Conservation (phyloP, 331 rosid species). For the Pyrus hybrid region DNA sequence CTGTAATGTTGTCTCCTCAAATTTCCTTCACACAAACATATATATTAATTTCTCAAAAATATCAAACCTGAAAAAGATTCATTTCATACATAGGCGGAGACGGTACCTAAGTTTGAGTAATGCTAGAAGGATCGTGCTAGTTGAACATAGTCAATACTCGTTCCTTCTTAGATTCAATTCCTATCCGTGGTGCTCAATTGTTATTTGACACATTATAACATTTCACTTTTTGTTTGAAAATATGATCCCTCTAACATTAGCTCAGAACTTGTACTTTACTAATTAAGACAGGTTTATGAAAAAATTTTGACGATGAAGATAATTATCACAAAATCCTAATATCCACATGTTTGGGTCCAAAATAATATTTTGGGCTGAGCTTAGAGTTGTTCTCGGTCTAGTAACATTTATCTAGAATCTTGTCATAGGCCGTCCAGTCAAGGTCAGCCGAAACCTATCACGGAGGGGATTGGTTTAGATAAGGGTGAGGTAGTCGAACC, state of each 20-base stretch:
- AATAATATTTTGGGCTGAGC: too few species aligned
- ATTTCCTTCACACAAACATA: slow-evolving; percentile 26
- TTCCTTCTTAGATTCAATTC: not conserved
- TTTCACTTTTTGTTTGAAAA: not conserved
- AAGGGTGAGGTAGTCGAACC: too few species aligned
- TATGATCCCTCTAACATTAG: not conserved
- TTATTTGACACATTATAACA: not conserved
- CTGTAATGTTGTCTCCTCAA: slow-evolving; percentile 52
- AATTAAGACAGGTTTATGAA: not conserved
- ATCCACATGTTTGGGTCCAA: too few species aligned
- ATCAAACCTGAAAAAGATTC: too few species aligned
- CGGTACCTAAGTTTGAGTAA: too few species aligned
- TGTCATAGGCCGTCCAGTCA: too few species aligned
- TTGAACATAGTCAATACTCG: too few species aligned
- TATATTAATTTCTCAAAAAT: not conserved
- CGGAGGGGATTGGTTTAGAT: too few species aligned
- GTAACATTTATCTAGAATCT: too few species aligned
- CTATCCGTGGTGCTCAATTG: not conserved
- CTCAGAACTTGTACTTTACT: not conserved
- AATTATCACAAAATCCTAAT: not conserved
- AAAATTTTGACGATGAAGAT: not conserved
- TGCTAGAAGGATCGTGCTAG: not conserved
- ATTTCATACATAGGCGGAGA: not conserved
- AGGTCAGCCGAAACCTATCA: too few species aligned
- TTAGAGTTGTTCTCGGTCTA: too few species aligned